Evolutionary conservation across 176 grass and related monocot genomes (phyloP), one percentile per base, ranked within the genome.

Genomic region (Juncus inflexus): DNA sequence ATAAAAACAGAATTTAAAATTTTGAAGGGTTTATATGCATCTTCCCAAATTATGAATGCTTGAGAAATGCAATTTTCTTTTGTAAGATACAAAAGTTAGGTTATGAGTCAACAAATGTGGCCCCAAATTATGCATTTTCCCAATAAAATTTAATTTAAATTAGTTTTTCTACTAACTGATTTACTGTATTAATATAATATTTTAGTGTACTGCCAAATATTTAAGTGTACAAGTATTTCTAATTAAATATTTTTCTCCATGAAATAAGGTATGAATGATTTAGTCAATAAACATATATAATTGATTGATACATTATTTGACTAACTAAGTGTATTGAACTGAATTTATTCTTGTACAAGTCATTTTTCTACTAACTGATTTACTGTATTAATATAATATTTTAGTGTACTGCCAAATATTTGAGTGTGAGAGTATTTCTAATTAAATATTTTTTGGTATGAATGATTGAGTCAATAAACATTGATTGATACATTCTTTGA

Each of bases 31-130:
- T 47, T 47, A 47, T 47, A 47, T 74, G 12, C 35, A 75, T 64
- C 61, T 35, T 57, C 47, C 28, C 13, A 45, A 28, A 28, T 28
- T 39, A 42, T 37, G 59, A 74, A 62, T 74, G 58, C 60, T 55
- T 61, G 16, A 57, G 13, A 57, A 51, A 57, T 55, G 35, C 53
- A 70, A 43, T 42, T 41, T 42, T 12, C 51, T 70, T 70, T 42
- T 41, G 36, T 70, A 70, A 70, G 67, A 38, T 42, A 70, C 67
- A 12, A 58, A 47, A 13, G 67, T 70, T 43, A 70, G 52, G 52
- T 70, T 70, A 57, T 16, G 41, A 37, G 52, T 58, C 53, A 70
- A 43, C 52, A 15, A 15, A 41, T 56, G 43, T 41, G 66, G 12
- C 50, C 47, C 50, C 12, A 55, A 56, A 55, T 3, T 55, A 9